phyloP scores from a whole-genome alignment of 2,329 filamentous ascomycete genomes.

The Iodosphaeria phyllophila region DNA sequence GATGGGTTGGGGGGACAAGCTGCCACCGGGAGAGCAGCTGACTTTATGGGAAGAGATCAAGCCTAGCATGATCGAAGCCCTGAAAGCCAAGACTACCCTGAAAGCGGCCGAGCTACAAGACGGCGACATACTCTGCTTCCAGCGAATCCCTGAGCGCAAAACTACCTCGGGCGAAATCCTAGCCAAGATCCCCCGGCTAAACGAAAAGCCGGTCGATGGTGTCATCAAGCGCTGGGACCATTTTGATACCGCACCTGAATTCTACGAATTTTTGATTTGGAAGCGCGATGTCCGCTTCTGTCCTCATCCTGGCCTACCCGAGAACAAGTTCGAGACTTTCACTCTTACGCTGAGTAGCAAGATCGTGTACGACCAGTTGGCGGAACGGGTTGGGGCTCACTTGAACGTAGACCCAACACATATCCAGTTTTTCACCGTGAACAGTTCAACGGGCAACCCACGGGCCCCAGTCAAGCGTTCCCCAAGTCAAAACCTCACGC shows the following conservation, averaged over 20 bases:
- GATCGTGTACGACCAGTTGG: conserved; percentile 74
- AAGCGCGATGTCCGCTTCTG: conserved; percentile 64
- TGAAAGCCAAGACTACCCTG: conserved; percentile 81
- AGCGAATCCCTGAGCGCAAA: conserved; percentile 39
- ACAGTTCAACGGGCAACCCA: conserved; percentile 55
- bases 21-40: conserved; percentile 40
- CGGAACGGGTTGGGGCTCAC: conserved; percentile 64
- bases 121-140: conserved; percentile 92
- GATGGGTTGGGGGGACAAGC: conserved; percentile 73
- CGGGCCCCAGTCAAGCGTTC: conserved; percentile 61
- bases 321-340: conserved; percentile 45
- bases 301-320: conserved; percentile 41
- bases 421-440: conserved; percentile 79
- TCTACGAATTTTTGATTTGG: conserved; percentile 86
- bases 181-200: conserved; percentile 18
- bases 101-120: conserved; percentile 90
- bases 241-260: conserved; percentile 58
- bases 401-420: conserved; percentile 68
- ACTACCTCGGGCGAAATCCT: conserved; percentile 17
- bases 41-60: conserved; percentile 95
- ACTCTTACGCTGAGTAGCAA: conserved; percentile 67
- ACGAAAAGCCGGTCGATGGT: conserved; percentile 20
- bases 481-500: conserved; percentile 50
- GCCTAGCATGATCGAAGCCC: conserved; percentile 84
- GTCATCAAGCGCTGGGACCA: conserved; percentile 25